Base-by-base conservation (phyloP, 208 protist species). In the Trypanosomatidae sp. region DNA sequence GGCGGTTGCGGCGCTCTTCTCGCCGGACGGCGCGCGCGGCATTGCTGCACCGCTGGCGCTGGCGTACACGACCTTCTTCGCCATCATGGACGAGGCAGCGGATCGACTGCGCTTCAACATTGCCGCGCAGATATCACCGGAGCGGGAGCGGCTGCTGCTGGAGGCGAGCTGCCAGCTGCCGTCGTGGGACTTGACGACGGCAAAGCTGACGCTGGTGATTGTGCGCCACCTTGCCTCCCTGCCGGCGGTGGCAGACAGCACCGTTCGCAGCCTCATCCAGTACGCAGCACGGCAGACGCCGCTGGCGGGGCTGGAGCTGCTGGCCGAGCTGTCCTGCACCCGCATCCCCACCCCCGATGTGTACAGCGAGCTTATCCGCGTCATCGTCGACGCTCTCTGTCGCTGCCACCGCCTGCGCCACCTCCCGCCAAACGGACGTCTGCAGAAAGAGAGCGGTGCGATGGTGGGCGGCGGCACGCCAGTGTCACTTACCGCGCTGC, bases 391-490 rank as follows among this genome's bases (percentile, higher is more conserved):
- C 59, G 50, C 82, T 0, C 74, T 97, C 55, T 80, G 79, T 22
- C 89, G 85, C 25, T 93, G 78, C 67, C 91, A 94, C 74, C 85
- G 82, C 13, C 82, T 97, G 50, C 80, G 80, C 46, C 89, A 97
- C 81, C 82, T 97, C 70, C 92, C 92, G 12, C 83, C 85, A 9
- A 97, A 97, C 69, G 89, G 89, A 1, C 85, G 91, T 9, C 77
- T 97, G 33, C 68, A 81, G 70, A 71, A 80, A 46, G 74, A 83
- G 9, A 43, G 72, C 56, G 69, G 71, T n/a, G n/a, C n/a, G n/a
- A n/a, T n/a, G n/a, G n/a, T n/a, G n/a, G n/a, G n/a, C n/a, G n/a
- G n/a, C n/a, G n/a, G n/a, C n/a, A n/a, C n/a, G n/a, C n/a, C n/a
- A n/a, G n/a, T n/a, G n/a, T n/a, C n/a, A n/a, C n/a, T n/a, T n/a